A percentile compares a stretch with the other conserved stretches of the same genome.
phyloP scores from a whole-genome alignment of 306 rosid species.

The Astragalus membranaceus region DNA sequence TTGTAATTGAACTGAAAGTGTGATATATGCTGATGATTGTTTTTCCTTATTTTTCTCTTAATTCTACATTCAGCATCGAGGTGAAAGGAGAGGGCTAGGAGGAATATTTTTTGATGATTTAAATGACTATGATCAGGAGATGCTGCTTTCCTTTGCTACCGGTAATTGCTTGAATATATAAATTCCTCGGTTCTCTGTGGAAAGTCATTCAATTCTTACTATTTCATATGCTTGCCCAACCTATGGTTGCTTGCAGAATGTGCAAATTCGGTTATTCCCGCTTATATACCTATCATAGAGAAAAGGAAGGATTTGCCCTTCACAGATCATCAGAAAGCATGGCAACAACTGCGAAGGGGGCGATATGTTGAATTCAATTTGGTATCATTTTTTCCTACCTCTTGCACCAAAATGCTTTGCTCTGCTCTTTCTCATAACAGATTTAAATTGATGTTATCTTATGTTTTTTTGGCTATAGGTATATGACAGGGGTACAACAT shows the following conservation, averaged over 20 bases:
- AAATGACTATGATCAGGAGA: constrained; percentile 94
- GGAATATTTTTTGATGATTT: constrained; percentile 96
- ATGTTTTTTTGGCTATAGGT: constrained; percentile 41
- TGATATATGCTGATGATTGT: constrained; percentile 4
- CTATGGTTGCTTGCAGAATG: constrained; percentile 57
- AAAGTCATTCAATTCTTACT: neutral
- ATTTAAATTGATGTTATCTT: neutral
- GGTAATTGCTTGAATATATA: constrained; percentile 45
- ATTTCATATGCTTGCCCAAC: constrained; percentile 20
- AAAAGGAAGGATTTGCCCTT: constrained; percentile 78
- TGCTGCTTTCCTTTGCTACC: constrained; percentile 93
- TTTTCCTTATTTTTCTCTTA: constrained; percentile 11
- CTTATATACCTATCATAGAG: constrained; percentile 87
- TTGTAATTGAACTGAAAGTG: neutral
- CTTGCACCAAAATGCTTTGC: neutral
- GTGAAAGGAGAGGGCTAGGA: constrained; percentile 93
- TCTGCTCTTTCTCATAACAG: neutral
- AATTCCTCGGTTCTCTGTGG: neutral
- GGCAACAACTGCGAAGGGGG: constrained; percentile 97
- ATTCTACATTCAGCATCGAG: constrained; percentile 72
- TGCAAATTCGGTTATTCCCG: constrained; percentile 89
- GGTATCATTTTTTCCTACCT: constrained; percentile 37
- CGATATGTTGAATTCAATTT: constrained; percentile 93
- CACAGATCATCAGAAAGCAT: constrained; percentile 73
- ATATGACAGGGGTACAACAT: constrained; percentile 94